These are phyloP conservation scores for Trichoderma atroviride DNA, from an alignment of 2,329 filamentous ascomycete genomes.

Conservation along the genomic window DNA sequence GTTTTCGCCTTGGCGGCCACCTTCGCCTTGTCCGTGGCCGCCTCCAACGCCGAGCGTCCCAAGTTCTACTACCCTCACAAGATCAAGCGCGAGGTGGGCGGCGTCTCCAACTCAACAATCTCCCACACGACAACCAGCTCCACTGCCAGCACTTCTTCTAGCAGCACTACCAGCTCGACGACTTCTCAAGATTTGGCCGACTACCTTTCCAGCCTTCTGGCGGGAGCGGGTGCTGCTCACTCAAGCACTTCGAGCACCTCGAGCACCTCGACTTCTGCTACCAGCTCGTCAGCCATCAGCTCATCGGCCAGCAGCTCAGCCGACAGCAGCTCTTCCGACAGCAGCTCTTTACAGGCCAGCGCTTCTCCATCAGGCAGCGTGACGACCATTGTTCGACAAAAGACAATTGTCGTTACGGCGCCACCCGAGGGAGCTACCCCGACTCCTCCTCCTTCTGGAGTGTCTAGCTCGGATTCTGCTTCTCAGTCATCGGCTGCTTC, in stretches of 20 bases:
- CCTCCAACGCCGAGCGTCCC: constrained; percentile 50
- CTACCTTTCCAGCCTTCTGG: not conserved
- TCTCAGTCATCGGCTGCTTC: not conserved
- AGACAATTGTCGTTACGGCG: constrained; percentile 20
- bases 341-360: not conserved
- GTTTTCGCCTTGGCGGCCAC: constrained; percentile 52
- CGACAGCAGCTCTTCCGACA: not conserved
- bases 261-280: not conserved
- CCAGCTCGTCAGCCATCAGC: not conserved
- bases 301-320: not conserved
- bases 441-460: constrained; percentile 33
- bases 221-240: not conserved
- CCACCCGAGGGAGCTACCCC: constrained; percentile 11
- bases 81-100: constrained; percentile 53
- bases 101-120: constrained; percentile 45
- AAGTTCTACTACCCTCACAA: constrained; percentile 61
- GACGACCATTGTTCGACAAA: constrained; percentile 20
- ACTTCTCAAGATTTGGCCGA: not conserved
- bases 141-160: not conserved
- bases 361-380: not conserved
- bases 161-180: not conserved
- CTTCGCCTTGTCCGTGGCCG: constrained; percentile 51
- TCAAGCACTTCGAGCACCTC: not conserved
- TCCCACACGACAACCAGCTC: not conserved
- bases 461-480: not conserved